Evolutionary conservation across 2,329 filamentous ascomycete species (phyloP), one percentile per base, ranked within the genome.

Genomic region (Fusarium sp.): DNA sequence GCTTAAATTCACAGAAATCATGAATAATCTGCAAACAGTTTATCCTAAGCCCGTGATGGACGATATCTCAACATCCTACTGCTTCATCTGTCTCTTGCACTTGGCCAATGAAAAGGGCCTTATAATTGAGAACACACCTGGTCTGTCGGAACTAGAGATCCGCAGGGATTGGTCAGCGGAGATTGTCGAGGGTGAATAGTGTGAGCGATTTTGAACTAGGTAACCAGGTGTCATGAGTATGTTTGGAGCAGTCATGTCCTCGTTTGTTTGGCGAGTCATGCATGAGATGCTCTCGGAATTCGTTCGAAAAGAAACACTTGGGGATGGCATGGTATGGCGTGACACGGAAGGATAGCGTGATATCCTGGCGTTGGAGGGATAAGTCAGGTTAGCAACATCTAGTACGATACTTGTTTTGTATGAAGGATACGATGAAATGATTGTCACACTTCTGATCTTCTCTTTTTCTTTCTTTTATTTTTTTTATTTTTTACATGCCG

Each of bases 11-110:
- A 98, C 95, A 1, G 86, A 92, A 23, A 91, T 99, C 65, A 97
- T 99, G 90, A 97, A 97, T 79, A 91, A 91, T 68, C 84, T 99
- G 49, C 93, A 97, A 79, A 83, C 86, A 7, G 94, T 97, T 11
- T 99, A 99, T 78, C 91, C 94, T 14, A 92, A 93, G 80, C 87
- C 93, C 73, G 89, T 90, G 66, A 93, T 99, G 90, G 90, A 92
- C 67, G 96, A 99, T 81, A 98, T 99, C 77, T 97, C 94, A 38
- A 99, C 96, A 0, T 97, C 89, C 70, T 92, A 84, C 82, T 97
- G 96, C 80, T 99, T 98, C 83, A 99, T 99, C 77, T 97, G 93
- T 76, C 83, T 97, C 63, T 84, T 98, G 71, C 95, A 98, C 81
- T 80, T 98, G 76, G 95, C 95, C 65, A 98, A 98, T 81, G 95